Evolutionary conservation across 1,284 basidiomycete species (phyloP).

Genomic region (Malassezia obtusa): DNA sequence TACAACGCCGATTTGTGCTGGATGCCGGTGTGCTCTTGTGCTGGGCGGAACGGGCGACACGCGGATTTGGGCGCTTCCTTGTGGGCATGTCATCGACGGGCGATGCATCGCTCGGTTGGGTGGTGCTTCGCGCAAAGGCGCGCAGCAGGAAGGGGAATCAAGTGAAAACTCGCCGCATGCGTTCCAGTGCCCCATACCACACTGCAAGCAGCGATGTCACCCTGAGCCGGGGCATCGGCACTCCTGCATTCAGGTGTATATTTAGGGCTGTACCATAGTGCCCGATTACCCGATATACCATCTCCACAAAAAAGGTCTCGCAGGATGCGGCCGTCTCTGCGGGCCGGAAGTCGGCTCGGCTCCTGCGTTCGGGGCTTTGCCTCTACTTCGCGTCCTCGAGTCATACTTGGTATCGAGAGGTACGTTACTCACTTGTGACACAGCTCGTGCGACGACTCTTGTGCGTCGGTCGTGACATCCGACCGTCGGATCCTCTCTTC

Average conservation of each 20-base stretch:
- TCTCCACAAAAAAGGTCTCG: not conserved
- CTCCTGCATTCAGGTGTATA: constrained; percentile 20
- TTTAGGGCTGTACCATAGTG: not conserved
- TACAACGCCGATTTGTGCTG: constrained; percentile 37
- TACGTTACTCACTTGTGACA: constrained; percentile 5
- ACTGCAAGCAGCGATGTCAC: constrained; percentile 31
- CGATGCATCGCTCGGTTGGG: constrained; percentile 31
- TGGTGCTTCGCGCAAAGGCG: constrained; percentile 4
- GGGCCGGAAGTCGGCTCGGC: not conserved
- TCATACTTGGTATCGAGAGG: constrained; percentile 42
- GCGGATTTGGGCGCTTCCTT: constrained; percentile 35
- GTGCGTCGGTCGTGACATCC: constrained; percentile 33
- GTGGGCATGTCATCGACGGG: constrained; percentile 41
- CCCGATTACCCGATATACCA: constrained; percentile 1
- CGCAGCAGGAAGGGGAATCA: too few relatives aligned
- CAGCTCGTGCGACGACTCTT: constrained; percentile 46
- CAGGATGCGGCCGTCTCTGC: too few relatives aligned
- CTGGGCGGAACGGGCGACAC: constrained; percentile 26
- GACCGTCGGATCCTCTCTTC: constrained; percentile 30
- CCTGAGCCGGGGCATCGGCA: constrained; percentile 24
- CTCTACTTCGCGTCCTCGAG: not conserved
- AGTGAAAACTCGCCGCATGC: constrained; percentile 15
- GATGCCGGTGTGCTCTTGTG: constrained; percentile 29
- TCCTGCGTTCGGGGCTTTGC: not conserved
- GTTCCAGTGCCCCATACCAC: constrained; percentile 33